Evolutionary conservation across 345 rosid genomes (phyloP).

Genomic region (Camelina sativa): DNA sequence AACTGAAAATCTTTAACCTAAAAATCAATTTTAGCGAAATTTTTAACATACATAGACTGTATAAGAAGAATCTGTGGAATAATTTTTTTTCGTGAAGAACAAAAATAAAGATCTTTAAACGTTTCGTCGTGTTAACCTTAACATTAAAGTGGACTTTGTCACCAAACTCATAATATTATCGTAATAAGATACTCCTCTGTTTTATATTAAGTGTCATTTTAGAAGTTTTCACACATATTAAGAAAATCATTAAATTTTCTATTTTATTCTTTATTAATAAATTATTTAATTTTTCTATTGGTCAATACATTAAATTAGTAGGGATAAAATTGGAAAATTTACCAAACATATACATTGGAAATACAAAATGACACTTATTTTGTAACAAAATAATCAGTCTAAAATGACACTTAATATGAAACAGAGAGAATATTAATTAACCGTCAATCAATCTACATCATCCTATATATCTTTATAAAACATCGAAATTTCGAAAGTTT

Average conservation of each 20-base stretch:
- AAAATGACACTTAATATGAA: too few species aligned
- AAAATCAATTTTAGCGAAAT: neutral
- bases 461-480: neutral
- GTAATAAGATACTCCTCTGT: neutral
- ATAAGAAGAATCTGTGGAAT: neutral
- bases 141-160: slow-evolving; percentile 27
- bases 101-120: neutral
- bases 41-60: neutral
- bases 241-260: too few species aligned
- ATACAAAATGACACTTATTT: too few species aligned
- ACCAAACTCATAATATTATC: slow-evolving; percentile 17
- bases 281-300: too few species aligned
- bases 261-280: too few species aligned
- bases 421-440: too few species aligned
- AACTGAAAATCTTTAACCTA: neutral
- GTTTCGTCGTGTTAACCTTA: neutral
- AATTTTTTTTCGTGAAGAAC: neutral
- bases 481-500: neutral
- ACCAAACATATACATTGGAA: too few species aligned
- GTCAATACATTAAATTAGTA: too few species aligned
- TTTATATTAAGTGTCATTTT: too few species aligned
- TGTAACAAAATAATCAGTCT: too few species aligned
- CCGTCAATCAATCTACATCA: slow-evolving; percentile 23
- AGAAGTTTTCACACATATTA: too few species aligned
- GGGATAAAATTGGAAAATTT: too few species aligned